These are phyloP conservation scores for Trypanosoma conorhini DNA, from an alignment of 208 protist genomes.

Conservation along the genomic window DNA sequence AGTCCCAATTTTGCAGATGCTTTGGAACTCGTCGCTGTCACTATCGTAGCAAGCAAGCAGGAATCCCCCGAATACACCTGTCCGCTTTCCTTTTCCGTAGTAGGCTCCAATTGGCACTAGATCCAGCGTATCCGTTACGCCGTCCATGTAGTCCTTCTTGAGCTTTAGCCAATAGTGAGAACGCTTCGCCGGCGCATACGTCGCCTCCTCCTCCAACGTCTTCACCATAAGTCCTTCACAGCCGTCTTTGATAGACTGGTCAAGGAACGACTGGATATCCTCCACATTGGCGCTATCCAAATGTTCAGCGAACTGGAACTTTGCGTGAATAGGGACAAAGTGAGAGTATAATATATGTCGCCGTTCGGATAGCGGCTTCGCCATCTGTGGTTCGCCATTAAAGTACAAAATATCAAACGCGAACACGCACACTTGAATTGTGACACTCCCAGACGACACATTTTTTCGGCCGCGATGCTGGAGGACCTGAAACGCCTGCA, in stretches of 20 bases:
- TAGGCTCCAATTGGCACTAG: slow-evolving; percentile 98
- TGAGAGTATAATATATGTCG: slow-evolving; percentile 70
- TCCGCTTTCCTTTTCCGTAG: slow-evolving; percentile 98
- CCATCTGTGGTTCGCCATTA: slow-evolving; percentile 94
- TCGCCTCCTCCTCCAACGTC: slow-evolving; percentile 91
- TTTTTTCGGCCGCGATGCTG: slow-evolving; percentile 92
- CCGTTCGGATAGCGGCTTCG: slow-evolving; percentile 82
- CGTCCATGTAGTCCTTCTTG: slow-evolving; percentile 99
- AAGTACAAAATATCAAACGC: slow-evolving; percentile 99
- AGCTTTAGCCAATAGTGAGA: slow-evolving; percentile 99
- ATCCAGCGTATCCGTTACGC: slow-evolving; percentile 98
- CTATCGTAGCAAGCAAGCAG: slow-evolving; percentile 98
- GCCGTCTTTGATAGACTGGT: slow-evolving; percentile 90
- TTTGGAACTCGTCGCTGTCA: slow-evolving; percentile 97
- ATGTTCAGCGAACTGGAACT: slow-evolving; percentile 90
- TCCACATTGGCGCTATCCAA: slow-evolving; percentile 90
- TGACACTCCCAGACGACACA: slow-evolving; percentile 91
- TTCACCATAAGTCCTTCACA: slow-evolving; percentile 99
- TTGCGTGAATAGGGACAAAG: slow-evolving; percentile 67
- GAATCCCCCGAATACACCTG: slow-evolving; percentile 97
- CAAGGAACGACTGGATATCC: slow-evolving; percentile 95
- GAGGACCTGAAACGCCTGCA: slow-evolving; percentile 97
- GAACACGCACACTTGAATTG: slow-evolving; percentile 98
- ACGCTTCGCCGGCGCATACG: slow-evolving; percentile 97
- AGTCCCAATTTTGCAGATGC: slow-evolving; percentile 98